A percentile compares a stretch with the other conserved stretches of the same genome.
phyloP scores from a whole-genome alignment of 192 early-diverging fungal species.

The Podila horticola region DNA sequence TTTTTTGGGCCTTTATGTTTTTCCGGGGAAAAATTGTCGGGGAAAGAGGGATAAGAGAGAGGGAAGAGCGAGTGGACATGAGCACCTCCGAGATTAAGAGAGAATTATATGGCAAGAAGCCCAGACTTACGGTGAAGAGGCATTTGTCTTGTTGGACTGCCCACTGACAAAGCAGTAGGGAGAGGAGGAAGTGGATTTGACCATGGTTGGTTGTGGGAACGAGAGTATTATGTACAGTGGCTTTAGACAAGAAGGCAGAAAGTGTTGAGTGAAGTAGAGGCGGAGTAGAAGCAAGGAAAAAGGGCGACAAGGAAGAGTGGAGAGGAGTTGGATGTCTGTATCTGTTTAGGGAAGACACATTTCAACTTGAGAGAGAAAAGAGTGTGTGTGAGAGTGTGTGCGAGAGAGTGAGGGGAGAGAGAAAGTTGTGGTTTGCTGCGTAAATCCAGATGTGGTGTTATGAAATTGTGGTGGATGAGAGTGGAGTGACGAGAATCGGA shows the following conservation, averaged over 20 bases:
- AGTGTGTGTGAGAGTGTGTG: neutral
- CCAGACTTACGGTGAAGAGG: conserved; percentile 25
- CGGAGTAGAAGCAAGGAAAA: neutral
- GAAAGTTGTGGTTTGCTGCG: neutral
- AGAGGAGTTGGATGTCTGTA: neutral
- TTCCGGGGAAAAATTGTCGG: neutral
- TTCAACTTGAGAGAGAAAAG: neutral
- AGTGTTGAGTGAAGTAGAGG: neutral
- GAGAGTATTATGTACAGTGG: neutral
- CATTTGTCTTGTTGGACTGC: conserved; percentile 18
- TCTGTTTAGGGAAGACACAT: neutral
- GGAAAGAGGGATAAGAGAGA: conserved; percentile 3
- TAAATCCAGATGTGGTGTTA: no score
- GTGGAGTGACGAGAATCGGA: neutral
- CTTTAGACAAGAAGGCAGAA: neutral
- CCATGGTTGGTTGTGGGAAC: conserved; percentile 19
- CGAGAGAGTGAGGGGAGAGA: neutral
- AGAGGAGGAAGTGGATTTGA: conserved; percentile 40
- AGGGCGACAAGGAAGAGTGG: neutral
- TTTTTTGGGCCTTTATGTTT: no score
- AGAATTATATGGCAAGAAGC: neutral
- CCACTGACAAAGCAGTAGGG: conserved; percentile 53
- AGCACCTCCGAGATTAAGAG: neutral
- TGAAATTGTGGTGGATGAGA: neutral
- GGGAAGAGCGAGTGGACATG: conserved; percentile 4